Evolutionary conservation across 1,139 yeast species (phyloP), one percentile per base, ranked within the genome.

Genomic region (Pichia inconspicua): DNA sequence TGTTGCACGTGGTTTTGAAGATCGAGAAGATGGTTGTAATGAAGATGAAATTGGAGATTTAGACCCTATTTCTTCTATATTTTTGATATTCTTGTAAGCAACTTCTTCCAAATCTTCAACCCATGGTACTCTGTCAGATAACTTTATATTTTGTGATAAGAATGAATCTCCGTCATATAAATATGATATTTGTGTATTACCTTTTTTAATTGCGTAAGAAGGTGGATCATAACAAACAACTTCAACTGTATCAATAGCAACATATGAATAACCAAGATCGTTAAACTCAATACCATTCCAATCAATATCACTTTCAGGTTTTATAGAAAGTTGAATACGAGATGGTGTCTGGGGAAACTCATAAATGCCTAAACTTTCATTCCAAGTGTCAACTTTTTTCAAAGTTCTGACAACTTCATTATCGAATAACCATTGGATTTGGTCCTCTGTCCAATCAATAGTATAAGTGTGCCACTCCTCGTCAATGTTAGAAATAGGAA

Each of bases 281-380:
- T 72, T 59, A 53, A 88, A 78, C 66, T 88, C 96, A 6, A 72
- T 66, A 32, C 92, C 75, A 64, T 82, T 69, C 97, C 97, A 90
- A 69, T 88, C 77, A 51, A 89, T 78, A 6, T 61, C 69, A 62
- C 97, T 97, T 63, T 86, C 97, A 5, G 97, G 96, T 97, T 97
- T 90, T 53, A 90, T 66, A 6, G 96, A 88, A 48, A 87, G 68
- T 68, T 90, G 95, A 50, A 90, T 68, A 62, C 95, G 78, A 45
- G 92, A 73, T 2, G 97, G 97, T 4, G 97, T 88, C 68, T 87
- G 94, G n/a, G 97, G 97, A 70, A 65, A 90, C 52, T 68, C 67
- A 68, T 80, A 87, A 25, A 61, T 59, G 10, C 78, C 70, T 11
- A 76, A 54, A 17, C 96, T 84, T 6, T 66, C 65, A 66, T 89